phyloP scores from a whole-genome alignment of 257 asterid genomes.

The Hygrophila difformis region DNA sequence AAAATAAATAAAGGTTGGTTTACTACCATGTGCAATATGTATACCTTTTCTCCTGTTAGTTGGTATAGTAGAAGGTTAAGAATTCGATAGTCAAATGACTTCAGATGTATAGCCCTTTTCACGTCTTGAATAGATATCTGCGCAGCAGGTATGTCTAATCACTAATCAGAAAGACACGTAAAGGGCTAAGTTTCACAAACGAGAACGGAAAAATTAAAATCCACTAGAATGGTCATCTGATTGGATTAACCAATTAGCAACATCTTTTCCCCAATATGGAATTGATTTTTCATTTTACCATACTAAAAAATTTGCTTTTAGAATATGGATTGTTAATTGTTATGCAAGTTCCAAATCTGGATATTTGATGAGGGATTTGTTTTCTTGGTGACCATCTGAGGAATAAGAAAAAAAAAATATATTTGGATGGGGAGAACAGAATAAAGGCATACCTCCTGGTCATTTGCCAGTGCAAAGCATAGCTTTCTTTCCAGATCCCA shows the following conservation, averaged over 20 bases:
- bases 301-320: neutral
- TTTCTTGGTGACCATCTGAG: neutral
- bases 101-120: conserved; percentile 66
- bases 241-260: neutral
- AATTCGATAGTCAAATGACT: conserved; percentile 89
- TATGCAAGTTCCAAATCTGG: neutral
- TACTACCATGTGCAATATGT: neutral
- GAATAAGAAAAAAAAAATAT: conserved; percentile 2
- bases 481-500: conserved; percentile 92
- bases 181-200: no score
- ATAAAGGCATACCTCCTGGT: conserved; percentile 38
- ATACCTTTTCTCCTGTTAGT: conserved; percentile 68
- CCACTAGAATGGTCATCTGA: neutral
- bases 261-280: neutral
- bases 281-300: neutral
- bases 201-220: neutral
- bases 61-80: conserved; percentile 80
- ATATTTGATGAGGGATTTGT: neutral
- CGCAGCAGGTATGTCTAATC: conserved; percentile 15
- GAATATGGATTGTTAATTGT: neutral
- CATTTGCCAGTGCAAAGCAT: conserved; percentile 44
- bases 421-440: conserved; percentile 3
- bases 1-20: conserved; percentile 2
- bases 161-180: no score
- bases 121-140: conserved; percentile 74